These are phyloP conservation scores for Mycogone perniciosa DNA, from an alignment of 2,329 filamentous ascomycete species.

Conservation along the genomic window DNA sequence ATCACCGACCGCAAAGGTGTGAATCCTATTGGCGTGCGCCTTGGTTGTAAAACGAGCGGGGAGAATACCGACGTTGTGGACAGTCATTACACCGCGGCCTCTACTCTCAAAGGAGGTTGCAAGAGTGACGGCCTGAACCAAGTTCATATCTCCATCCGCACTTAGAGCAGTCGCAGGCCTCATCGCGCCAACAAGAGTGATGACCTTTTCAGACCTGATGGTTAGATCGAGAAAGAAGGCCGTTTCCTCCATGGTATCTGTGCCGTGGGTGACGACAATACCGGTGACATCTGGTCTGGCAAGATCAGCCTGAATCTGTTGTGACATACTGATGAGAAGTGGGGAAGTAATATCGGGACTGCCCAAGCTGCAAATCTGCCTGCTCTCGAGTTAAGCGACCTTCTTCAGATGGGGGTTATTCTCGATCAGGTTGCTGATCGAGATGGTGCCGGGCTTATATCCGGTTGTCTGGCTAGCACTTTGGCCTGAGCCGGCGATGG, in stretches of 20 bases:
- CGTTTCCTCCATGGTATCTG: constrained; percentile 58
- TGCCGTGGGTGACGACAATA: constrained; percentile 58
- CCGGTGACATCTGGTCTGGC: constrained; percentile 37
- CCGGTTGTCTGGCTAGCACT: constrained; percentile 40
- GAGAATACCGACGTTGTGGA: constrained; percentile 56
- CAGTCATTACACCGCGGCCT: constrained; percentile 52
- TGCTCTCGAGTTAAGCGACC: constrained; percentile 47
- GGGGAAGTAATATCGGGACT: constrained; percentile 42
- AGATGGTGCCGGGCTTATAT: constrained; percentile 37
- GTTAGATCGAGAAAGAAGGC: constrained; percentile 58
- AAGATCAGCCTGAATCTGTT: constrained; percentile 43
- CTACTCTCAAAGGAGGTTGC: constrained; percentile 40
- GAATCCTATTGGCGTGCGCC: constrained; percentile 55
- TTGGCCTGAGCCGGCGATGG: constrained; percentile 49
- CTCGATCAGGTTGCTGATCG: constrained; percentile 44
- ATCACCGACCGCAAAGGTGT: constrained; percentile 55
- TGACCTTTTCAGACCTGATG: constrained; percentile 50
- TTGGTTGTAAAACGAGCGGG: constrained; percentile 53
- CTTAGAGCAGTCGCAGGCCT: constrained; percentile 55
- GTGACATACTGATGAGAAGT: constrained; percentile 41
- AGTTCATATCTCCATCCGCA: constrained; percentile 57
- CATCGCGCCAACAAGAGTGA: constrained; percentile 58
- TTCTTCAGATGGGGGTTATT: constrained; percentile 49
- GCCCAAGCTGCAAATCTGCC: constrained; percentile 46
- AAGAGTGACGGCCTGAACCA: constrained; percentile 53